phyloP scores from a whole-genome alignment of 2,329 filamentous ascomycete genomes.

The Pestalotiopsis sp. region DNA sequence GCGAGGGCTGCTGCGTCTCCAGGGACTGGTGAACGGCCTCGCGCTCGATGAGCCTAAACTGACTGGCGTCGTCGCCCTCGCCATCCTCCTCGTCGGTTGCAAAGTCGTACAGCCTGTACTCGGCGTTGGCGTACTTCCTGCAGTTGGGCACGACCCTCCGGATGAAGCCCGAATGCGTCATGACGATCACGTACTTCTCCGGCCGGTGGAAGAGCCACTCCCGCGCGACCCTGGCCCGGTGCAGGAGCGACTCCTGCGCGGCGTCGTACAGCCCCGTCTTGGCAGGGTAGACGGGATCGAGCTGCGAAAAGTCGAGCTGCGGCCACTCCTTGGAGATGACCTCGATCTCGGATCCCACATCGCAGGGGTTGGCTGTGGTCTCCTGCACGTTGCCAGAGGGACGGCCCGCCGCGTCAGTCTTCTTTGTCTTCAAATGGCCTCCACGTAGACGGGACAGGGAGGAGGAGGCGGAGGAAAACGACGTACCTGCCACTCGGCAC shows the following conservation, averaged over 20 bases:
- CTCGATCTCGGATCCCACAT: conserved; percentile 27
- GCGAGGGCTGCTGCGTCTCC: background rate
- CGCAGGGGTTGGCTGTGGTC: conserved; percentile 34
- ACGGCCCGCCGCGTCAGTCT: background rate
- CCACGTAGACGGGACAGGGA: background rate
- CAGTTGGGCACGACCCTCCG: conserved; percentile 26
- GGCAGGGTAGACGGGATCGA: conserved; percentile 34
- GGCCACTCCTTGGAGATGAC: conserved; percentile 31
- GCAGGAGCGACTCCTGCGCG: conserved; percentile 28
- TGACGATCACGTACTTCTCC: conserved; percentile 33
- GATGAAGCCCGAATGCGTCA: conserved; percentile 35
- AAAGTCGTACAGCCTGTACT: conserved; percentile 31
- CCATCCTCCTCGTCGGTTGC: conserved; percentile 12
- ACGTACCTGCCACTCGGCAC: conserved; percentile 36
- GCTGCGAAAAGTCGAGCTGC: conserved; percentile 31
- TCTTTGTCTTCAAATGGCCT: background rate
- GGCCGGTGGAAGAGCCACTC: conserved; percentile 31
- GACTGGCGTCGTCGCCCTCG: background rate
- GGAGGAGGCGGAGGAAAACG: background rate
- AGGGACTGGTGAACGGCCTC: background rate
- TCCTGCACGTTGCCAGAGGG: conserved; percentile 22
- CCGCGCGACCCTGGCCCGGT: conserved; percentile 28
- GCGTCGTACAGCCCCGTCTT: conserved; percentile 34
- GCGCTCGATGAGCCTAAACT: conserved; percentile 8
- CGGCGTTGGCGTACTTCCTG: conserved; percentile 31